Base-by-base conservation (phyloP, 2,329 filamentous ascomycete genomes). In the Biscogniauxia marginata region DNA sequence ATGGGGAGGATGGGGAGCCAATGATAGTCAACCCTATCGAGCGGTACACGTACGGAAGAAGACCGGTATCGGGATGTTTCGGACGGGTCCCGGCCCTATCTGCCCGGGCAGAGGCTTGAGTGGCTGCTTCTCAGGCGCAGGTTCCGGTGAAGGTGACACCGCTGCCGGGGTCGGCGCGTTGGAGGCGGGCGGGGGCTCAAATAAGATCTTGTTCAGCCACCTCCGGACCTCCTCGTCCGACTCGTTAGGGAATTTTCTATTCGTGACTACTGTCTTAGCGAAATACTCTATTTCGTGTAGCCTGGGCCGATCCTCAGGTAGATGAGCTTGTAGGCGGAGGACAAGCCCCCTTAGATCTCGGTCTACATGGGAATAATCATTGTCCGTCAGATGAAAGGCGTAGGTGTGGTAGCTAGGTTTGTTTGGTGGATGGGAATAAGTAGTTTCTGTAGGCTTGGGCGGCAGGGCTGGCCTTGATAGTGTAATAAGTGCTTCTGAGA, bases 401-500 rank as follows among this genome's bases (percentile, higher is more conserved):
- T 63, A 63, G 2, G 53, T 62, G 1, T 46, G 23, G 23, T 60
- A 62, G 6, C 34, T 6, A 4, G 4, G 4, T 39, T 49, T 56
- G 2, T 24, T 24, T 0, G 2, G 2, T 3, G 57, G 53, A 2
- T 45, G 43, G 4, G n/a, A 1, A 0, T 2, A 1, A 6, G 6
- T 22, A 8, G n/a, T 44, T 3, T 23, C 8, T 1, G 45, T 51
- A 3, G 59, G 59, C 2, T 11, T 4, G 11, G 61, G 61, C 0
- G 61, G 61, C 1, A 7, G 2, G 7, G 50, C 48, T 4, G 61
- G 61, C 8, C 46, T 16, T 52, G 48, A 51, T 2, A 34, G 47
- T 9, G 61, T 63, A n/a, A 63, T 63, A 3, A 63, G 51, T 1
- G n/a, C 30, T 53, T 63, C 61, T 55, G 60, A 56, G 1, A 56